Conservation (phyloP, 805 yeast genomes). For the Starmerella scarabaei region DNA sequence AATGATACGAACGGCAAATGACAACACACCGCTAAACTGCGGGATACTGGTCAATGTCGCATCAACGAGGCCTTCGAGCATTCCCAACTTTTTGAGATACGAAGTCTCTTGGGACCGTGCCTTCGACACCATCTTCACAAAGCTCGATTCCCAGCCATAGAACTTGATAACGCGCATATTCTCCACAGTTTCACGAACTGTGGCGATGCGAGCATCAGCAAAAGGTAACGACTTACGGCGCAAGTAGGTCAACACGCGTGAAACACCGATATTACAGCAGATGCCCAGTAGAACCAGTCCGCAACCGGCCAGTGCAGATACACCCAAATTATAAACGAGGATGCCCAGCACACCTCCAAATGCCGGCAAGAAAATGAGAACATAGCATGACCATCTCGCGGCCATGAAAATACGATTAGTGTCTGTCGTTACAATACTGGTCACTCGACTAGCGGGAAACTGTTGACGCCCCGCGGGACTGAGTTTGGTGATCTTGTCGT, state of each 20-base stretch:
- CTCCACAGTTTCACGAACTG: conserved; percentile 64
- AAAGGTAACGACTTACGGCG: conserved; percentile 46
- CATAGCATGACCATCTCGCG: conserved; percentile 18
- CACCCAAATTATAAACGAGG: conserved; percentile 57
- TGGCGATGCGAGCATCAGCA: conserved; percentile 67
- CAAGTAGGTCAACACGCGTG: conserved; percentile 40
- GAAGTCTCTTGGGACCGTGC: conserved; percentile 51
- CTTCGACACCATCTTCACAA: conserved; percentile 40
- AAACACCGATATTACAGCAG: conserved; percentile 33
- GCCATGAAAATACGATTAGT: conserved; percentile 59
- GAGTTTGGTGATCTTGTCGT: conserved; percentile 53
- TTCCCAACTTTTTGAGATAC: conserved; percentile 48
- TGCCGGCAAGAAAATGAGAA: conserved; percentile 16
- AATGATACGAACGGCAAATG: conserved; percentile 37
- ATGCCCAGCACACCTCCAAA: conserved; percentile 43
- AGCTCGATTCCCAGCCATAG: conserved; percentile 87
- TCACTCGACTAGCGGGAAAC: conserved; percentile 57
- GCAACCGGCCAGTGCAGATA: conserved; percentile 57
- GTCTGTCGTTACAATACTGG: conserved; percentile 72
- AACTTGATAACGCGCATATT: conserved; percentile 72
- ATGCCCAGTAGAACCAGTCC: conserved; percentile 34
- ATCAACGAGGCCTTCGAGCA: conserved; percentile 47
- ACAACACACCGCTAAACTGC: conserved; percentile 53
- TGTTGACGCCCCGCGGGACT: conserved; percentile 44
- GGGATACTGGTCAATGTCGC: conserved; percentile 60